Evolutionary conservation across 2,329 filamentous ascomycete genomes (phyloP).

Genomic region (Rutstroemia sp.): DNA sequence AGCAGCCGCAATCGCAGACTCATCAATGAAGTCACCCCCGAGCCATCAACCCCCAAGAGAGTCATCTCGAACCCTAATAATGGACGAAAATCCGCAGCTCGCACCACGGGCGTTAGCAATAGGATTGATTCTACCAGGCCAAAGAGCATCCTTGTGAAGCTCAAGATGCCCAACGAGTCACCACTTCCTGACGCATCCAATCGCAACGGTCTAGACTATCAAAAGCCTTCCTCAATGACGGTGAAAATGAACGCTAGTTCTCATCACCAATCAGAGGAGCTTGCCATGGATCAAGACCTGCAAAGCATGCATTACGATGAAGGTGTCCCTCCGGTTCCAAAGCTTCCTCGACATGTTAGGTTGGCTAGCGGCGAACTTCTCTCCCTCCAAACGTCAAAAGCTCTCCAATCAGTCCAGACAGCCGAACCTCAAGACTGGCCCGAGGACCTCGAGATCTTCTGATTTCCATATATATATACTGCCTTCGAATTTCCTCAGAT

Average conservation of each 20-base stretch:
- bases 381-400: neutral
- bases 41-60: conserved; percentile 7
- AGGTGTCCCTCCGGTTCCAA: conserved; percentile 21
- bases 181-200: conserved; percentile 17
- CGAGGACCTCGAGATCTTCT: conserved; percentile 9
- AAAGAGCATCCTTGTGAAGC: conserved; percentile 9
- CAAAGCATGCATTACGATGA: neutral
- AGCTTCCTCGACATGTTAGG: conserved; percentile 21
- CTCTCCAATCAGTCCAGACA: neutral
- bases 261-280: neutral
- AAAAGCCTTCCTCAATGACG: conserved; percentile 6
- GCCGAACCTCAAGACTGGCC: conserved; percentile 6
- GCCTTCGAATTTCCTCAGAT: too few relatives aligned
- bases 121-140: conserved; percentile 11
- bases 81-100: neutral
- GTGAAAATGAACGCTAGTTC: neutral
- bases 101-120: conserved; percentile 14
- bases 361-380: conserved; percentile 8
- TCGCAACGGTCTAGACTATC: conserved; percentile 13
- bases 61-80: neutral
- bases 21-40: conserved; percentile 9
- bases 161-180: conserved; percentile 7
- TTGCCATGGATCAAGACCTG: neutral
- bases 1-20: conserved; percentile 8
- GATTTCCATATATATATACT: neutral